phyloP scores from a whole-genome alignment of 768 basidiomycete genomes.

The Cystobasidium ongulense region DNA sequence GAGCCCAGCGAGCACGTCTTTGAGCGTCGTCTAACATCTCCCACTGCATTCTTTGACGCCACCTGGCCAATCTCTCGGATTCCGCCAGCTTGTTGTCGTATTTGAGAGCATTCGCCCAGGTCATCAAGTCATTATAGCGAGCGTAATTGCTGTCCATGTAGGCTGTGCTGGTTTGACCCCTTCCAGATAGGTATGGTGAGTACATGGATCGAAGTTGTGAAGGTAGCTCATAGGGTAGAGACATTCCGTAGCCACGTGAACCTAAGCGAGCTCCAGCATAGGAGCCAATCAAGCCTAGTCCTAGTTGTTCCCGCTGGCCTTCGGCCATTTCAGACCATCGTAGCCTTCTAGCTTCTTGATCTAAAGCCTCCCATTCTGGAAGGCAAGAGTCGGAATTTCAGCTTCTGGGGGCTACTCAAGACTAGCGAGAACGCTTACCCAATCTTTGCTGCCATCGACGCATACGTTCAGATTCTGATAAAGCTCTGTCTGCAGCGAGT shows the following conservation, averaged over 20 bases:
- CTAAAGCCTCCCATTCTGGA: slow-evolving; percentile 18
- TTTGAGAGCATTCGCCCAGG: slow-evolving; percentile 23
- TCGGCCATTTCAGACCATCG: slow-evolving; percentile 18
- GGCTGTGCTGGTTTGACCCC: neutral
- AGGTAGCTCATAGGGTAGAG: slow-evolving; percentile 21
- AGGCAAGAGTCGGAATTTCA: neutral
- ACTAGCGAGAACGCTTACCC: neutral
- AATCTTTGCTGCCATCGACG: slow-evolving; percentile 17
- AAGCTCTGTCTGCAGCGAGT: neutral
- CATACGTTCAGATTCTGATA: slow-evolving; percentile 22
- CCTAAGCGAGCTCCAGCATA: neutral
- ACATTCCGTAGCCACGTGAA: neutral
- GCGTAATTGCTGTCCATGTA: slow-evolving; percentile 25
- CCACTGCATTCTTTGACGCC: slow-evolving; percentile 7
- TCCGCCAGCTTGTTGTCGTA: slow-evolving; percentile 13
- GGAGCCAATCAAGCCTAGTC: slow-evolving; percentile 16
- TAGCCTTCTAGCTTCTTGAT: neutral
- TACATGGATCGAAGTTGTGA: neutral
- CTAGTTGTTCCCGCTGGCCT: slow-evolving; percentile 12
- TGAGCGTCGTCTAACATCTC: slow-evolving; percentile 11
- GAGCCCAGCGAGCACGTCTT: neutral
- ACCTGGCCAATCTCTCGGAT: neutral
- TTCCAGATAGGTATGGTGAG: slow-evolving; percentile 19
- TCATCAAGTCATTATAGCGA: slow-evolving; percentile 12
- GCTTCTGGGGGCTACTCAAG: neutral